Evolutionary conservation across 257 asterid species (phyloP).

Genomic region (Ilex asprella): DNA sequence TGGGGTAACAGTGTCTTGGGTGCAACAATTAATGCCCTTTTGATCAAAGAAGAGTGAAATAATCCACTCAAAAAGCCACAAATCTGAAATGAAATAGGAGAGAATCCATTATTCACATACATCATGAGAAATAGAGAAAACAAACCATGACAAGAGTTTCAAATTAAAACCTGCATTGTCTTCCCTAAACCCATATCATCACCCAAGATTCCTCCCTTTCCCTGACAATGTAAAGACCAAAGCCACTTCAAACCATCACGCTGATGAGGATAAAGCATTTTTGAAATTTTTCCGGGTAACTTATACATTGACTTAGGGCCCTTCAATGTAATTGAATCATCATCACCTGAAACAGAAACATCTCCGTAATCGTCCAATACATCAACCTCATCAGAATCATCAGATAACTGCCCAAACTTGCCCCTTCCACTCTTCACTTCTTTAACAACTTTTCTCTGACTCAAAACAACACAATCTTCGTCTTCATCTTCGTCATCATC

Average conservation of each 20-base stretch:
- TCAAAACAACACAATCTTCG: conserved; percentile 36
- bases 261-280: conserved; percentile 84
- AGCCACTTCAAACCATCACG: conserved; percentile 94
- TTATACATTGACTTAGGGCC: conserved; percentile 40
- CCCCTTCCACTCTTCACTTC: conserved; percentile 26
- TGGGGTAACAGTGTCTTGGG: conserved; percentile 89
- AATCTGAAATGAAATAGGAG: conserved; percentile 37
- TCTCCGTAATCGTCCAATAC: conserved; percentile 30
- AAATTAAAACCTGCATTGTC: conserved; percentile 85
- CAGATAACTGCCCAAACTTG: conserved; percentile 34
- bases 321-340: conserved; percentile 34
- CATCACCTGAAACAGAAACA: conserved; percentile 26
- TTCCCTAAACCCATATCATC: conserved; percentile 99
- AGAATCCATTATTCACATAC: neutral
- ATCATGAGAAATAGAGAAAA: neutral
- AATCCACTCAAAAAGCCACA: conserved; percentile 82
- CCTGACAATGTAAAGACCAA: conserved; percentile 89
- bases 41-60: conserved; percentile 64
- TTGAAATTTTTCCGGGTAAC: conserved; percentile 61
- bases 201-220: conserved; percentile 88
- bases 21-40: conserved; percentile 77
- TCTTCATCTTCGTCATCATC: conserved; percentile 5
- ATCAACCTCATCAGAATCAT: conserved; percentile 30
- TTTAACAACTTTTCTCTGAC: conserved; percentile 25
- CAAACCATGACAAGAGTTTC: neutral